These are phyloP conservation scores for Aspergillus hancockii DNA, from an alignment of 495 filamentous ascomycete species.

Conservation along the genomic window DNA sequence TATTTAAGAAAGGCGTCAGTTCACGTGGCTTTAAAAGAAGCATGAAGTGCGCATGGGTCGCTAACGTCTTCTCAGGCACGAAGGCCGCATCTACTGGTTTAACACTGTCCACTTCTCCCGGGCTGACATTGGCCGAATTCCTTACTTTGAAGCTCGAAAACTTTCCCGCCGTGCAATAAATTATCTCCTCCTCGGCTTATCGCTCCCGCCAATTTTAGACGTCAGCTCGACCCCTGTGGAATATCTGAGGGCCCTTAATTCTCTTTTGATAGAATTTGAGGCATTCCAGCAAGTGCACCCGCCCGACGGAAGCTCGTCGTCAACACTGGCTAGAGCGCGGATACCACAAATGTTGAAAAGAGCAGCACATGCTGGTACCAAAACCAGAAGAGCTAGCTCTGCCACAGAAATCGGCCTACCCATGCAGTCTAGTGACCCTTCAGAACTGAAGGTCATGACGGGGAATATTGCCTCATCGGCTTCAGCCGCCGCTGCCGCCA, in stretches of 20 bases:
- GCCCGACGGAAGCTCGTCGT: conserved; percentile 67
- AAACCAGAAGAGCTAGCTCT: conserved; percentile 71
- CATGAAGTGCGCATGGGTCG: not conserved
- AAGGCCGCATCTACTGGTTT: conserved; percentile 96
- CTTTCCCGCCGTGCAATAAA: conserved; percentile 86
- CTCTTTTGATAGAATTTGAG: conserved; percentile 88
- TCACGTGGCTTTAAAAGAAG: not conserved
- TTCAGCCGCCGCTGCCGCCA: conserved; percentile 38
- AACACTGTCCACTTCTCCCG: conserved; percentile 92
- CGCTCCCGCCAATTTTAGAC: conserved; percentile 84
- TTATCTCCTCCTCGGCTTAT: conserved; percentile 89
- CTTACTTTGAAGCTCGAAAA: conserved; percentile 81
- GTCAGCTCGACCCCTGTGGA: conserved; percentile 77
- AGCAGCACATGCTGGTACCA: conserved; percentile 58
- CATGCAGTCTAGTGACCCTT: conserved; percentile 55
- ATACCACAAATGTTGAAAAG: conserved; percentile 90
- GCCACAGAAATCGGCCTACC: conserved; percentile 65
- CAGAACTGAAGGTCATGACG: conserved; percentile 49
- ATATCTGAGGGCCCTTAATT: conserved; percentile 83
- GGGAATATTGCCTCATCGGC: conserved; percentile 42
- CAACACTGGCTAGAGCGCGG: conserved; percentile 72
- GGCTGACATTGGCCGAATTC: conserved; percentile 73
- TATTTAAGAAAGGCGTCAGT: conserved; percentile 89
- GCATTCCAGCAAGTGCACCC: conserved; percentile 84
- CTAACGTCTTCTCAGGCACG: conserved; percentile 59